Evolutionary conservation across 2,329 filamentous ascomycete species (phyloP).

Genomic region (Epicoccum nigrum): DNA sequence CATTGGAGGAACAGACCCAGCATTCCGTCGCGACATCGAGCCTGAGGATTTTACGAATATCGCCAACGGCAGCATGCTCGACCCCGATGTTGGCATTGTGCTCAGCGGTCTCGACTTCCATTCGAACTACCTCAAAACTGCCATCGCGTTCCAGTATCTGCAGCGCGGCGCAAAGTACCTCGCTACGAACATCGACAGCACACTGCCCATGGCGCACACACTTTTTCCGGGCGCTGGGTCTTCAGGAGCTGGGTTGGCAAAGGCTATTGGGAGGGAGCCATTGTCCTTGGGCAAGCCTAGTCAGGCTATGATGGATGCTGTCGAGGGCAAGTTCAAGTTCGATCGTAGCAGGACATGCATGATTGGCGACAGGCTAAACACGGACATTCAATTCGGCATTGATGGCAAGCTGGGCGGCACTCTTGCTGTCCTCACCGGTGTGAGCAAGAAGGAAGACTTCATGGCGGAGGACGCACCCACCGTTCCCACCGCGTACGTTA

Average conservation of each 20-base stretch:
- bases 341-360: constrained; percentile 87
- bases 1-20: constrained; percentile 85
- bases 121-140: constrained; percentile 91
- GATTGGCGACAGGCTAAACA: constrained; percentile 92
- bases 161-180: constrained; percentile 82
- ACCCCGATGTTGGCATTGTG: constrained; percentile 88
- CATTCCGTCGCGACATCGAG: constrained; percentile 76
- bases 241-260: constrained; percentile 76
- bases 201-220: constrained; percentile 78
- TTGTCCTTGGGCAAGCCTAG: constrained; percentile 89
- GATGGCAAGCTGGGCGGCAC: constrained; percentile 91
- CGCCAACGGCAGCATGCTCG: constrained; percentile 74
- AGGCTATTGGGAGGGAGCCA: constrained; percentile 68
- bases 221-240: constrained; percentile 93
- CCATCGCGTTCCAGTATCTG: constrained; percentile 85
- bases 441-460: constrained; percentile 84
- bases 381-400: constrained; percentile 94
- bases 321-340: constrained; percentile 93
- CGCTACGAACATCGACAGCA: constrained; percentile 92
- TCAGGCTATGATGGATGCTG: constrained; percentile 99
- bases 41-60: constrained; percentile 81
- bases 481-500: constrained; percentile 81
- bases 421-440: constrained; percentile 87
- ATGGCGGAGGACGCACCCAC: constrained; percentile 70
- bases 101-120: constrained; percentile 92